phyloP scores from a whole-genome alignment of 495 filamentous ascomycete genomes.

The Aspergillus sclerotiicarbonarius region DNA sequence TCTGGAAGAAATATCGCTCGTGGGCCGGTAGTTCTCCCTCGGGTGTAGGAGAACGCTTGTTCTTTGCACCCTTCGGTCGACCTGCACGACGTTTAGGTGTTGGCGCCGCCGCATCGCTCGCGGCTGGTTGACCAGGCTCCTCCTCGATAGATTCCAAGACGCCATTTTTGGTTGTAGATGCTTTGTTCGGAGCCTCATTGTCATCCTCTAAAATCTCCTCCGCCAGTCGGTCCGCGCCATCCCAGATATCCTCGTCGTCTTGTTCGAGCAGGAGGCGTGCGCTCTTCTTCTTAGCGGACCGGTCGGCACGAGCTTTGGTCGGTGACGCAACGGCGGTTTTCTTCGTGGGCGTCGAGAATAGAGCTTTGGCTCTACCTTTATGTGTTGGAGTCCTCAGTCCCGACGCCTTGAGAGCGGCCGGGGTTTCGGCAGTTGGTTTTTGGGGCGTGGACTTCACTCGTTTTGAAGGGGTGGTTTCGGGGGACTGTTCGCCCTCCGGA shows the following conservation, averaged over 20 bases:
- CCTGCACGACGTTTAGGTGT: constrained; percentile 57
- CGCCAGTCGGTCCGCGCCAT: constrained; percentile 70
- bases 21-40: constrained; percentile 76
- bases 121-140: constrained; percentile 28
- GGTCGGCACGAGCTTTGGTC: constrained; percentile 63
- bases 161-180: constrained; percentile 38
- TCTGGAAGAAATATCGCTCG: constrained; percentile 92
- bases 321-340: constrained; percentile 42
- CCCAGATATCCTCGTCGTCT: constrained; percentile 72
- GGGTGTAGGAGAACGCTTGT: constrained; percentile 75
- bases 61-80: constrained; percentile 57
- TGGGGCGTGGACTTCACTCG: constrained; percentile 37
- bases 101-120: constrained; percentile 32
- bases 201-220: constrained; percentile 64
- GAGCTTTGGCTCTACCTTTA: constrained; percentile 36
- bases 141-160: constrained; percentile 39
- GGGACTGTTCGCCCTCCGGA: constrained; percentile 22
- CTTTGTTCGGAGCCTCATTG: constrained; percentile 28
- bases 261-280: constrained; percentile 68
- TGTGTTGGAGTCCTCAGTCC: constrained; percentile 46
- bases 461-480: constrained; percentile 31
- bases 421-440: constrained; percentile 33
- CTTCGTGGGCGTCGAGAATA: constrained; percentile 45
- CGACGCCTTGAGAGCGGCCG: constrained; percentile 39
- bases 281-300: constrained; percentile 85